Evolutionary conservation across 495 filamentous ascomycete genomes (phyloP).

Genomic region (Hypoxylon cercidicola): DNA sequence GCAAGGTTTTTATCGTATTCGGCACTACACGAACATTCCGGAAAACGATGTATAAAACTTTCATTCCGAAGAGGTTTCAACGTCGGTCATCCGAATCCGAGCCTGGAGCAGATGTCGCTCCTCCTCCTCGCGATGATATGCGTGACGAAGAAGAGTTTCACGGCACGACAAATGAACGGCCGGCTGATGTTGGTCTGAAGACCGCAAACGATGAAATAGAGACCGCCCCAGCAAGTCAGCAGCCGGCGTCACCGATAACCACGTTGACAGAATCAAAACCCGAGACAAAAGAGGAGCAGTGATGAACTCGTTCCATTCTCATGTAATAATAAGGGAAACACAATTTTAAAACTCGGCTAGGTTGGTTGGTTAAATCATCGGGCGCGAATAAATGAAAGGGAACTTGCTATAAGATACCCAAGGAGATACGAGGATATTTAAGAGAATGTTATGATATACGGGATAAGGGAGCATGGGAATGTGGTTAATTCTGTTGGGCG

Average conservation of each 20-base stretch:
- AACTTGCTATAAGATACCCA: background rate
- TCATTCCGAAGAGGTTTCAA: constrained; percentile 37
- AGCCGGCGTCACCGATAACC: background rate
- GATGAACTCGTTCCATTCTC: background rate
- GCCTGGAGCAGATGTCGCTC: background rate
- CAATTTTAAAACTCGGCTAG: background rate
- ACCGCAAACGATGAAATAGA: background rate
- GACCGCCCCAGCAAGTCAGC: background rate
- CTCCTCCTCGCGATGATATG: background rate
- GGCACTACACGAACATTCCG: constrained; percentile 55
- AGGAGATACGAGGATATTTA: background rate
- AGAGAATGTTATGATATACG: background rate
- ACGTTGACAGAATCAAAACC: background rate
- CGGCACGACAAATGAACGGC: constrained; percentile 7
- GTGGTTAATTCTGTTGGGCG: constrained; percentile 3
- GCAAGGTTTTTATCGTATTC: constrained; percentile 52
- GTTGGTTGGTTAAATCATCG: background rate
- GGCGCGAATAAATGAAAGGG: constrained; percentile 1
- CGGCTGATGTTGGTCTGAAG: constrained; percentile 8
- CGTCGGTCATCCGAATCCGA: background rate
- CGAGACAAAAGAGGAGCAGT: background rate
- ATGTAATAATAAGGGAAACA: background rate
- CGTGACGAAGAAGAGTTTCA: constrained; percentile 13
- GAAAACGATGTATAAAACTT: constrained; percentile 26
- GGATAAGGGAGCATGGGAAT: background rate